Conservation (phyloP, 2,329 filamentous ascomycete species). For the Penicillium sp. region DNA sequence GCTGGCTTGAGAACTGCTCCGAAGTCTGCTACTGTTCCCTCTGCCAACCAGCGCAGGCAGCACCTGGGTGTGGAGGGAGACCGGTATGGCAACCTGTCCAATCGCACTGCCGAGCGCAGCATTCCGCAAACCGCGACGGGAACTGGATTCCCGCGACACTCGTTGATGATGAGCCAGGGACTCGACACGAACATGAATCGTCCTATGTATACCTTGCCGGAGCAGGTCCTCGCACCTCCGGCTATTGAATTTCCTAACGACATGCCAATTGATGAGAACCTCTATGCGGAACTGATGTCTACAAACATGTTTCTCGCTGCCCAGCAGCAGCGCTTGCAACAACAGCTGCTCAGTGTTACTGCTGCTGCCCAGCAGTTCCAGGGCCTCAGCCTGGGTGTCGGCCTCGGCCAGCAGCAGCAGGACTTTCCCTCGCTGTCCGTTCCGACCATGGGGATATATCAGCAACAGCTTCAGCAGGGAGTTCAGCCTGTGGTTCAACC, state of each 20-base stretch:
- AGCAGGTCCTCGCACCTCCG: conserved; percentile 75
- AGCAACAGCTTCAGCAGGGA: conserved; percentile 70
- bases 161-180: conserved; percentile 39
- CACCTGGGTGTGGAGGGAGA: conserved; percentile 53
- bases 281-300: conserved; percentile 87
- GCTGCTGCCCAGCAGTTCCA: conserved; percentile 83
- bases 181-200: conserved; percentile 51
- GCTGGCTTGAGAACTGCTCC: conserved; percentile 92
- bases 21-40: conserved; percentile 78
- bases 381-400: conserved; percentile 68
- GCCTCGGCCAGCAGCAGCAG: conserved; percentile 50
- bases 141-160: conserved; percentile 56
- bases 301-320: conserved; percentile 92
- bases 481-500: conserved; percentile 68
- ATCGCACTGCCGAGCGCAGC: conserved; percentile 48
- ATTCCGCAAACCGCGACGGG: conserved; percentile 65
- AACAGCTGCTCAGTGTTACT: conserved; percentile 85
- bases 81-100: conserved; percentile 52
- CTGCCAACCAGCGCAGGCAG: conserved; percentile 66
- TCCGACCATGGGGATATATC: conserved; percentile 63
- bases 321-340: conserved; percentile 92
- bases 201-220: conserved; percentile 72
- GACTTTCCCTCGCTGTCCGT: conserved; percentile 58
- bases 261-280: conserved; percentile 78
- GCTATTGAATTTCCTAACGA: conserved; percentile 72